Evolutionary conservation across 768 basidiomycete species (phyloP), one percentile per base, ranked within the genome.

Genomic region (Pisolithus tinctorius): DNA sequence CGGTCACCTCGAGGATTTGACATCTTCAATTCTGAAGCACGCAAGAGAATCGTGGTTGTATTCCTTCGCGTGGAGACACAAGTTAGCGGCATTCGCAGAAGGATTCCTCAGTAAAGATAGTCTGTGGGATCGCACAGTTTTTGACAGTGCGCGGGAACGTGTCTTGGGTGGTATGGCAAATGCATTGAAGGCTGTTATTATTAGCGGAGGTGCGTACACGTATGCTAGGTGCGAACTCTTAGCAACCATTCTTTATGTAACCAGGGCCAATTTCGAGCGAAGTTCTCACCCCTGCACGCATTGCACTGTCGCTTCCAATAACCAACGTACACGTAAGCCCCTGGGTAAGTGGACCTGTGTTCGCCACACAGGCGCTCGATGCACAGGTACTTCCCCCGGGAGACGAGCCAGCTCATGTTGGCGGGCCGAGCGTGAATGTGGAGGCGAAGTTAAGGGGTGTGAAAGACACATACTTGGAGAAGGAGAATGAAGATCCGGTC

Each of bases 291-390:
- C 78, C 83, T 1, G 77, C 88, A 3, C 80, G 90, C 31, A 74
- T 90, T 50, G 82, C 85, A 9, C 73, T 94, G 23, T 89, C 88
- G 4, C 71, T 93, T 5, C 90, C 92, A 0, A 61, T 92, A 25
- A 78, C 93, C 47, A 80, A 83, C 61, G 73, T 73, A 1, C 81
- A 76, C 62, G 76, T 73, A 8, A 83, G 84, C 66, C 77, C 77
- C 4, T 68, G 81, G 37, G 82, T 84, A 20, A 73, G 84, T 2
- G 91, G 84, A 3, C 93, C 93, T 0, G 67, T 94, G 27, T 76
- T 93, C 42, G 87, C 88, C 6, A 80, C 88, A 7, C 88, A 94
- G 61, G 83, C 88, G 7, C 79, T 90, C 49, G 93, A 97, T 64
- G 66, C 96, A 25, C 93, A 96, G 67, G 76, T 82, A 10, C 81